phyloP scores from a whole-genome alignment of 1,284 basidiomycete species.

The Chiua sp. region DNA sequence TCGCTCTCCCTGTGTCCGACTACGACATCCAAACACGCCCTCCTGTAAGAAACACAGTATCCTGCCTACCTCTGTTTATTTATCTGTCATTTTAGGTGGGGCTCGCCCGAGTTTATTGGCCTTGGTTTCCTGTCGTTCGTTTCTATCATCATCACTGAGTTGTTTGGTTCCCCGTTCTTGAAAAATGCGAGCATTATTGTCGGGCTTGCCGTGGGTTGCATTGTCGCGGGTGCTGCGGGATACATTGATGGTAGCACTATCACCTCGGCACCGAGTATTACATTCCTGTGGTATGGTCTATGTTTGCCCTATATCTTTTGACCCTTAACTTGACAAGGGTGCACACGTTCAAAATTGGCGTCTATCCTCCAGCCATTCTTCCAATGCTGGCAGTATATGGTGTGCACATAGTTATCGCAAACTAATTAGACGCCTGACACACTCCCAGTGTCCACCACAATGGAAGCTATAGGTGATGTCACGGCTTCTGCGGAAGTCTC shows the following conservation, averaged over 20 bases:
- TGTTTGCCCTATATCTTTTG: neutral
- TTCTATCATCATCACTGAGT: constrained; percentile 76
- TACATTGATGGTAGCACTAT: constrained; percentile 74
- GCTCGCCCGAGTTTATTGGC: constrained; percentile 82
- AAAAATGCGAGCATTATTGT: constrained; percentile 80
- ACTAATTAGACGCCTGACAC: neutral
- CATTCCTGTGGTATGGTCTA: constrained; percentile 68
- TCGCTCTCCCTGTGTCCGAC: constrained; percentile 77
- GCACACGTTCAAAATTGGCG: constrained; percentile 76
- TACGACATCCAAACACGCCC: constrained; percentile 62
- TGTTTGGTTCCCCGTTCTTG: constrained; percentile 84
- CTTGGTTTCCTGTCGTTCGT: constrained; percentile 86
- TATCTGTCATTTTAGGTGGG: constrained; percentile 56
- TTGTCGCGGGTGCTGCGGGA: constrained; percentile 76
- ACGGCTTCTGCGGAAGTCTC: constrained; percentile 87
- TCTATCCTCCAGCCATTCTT: constrained; percentile 84
- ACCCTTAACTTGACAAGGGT: constrained; percentile 52
- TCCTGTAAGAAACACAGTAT: constrained; percentile 35
- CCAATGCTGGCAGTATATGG: constrained; percentile 85
- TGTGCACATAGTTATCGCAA: constrained; percentile 34
- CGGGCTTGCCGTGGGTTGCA: constrained; percentile 78
- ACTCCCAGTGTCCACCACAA: constrained; percentile 66
- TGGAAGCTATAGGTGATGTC: constrained; percentile 90
- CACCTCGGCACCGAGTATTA: constrained; percentile 69
- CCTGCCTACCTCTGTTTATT: neutral